Base-by-base conservation (phyloP, 257 asterid genomes). In the Solanum tacnaense region DNA sequence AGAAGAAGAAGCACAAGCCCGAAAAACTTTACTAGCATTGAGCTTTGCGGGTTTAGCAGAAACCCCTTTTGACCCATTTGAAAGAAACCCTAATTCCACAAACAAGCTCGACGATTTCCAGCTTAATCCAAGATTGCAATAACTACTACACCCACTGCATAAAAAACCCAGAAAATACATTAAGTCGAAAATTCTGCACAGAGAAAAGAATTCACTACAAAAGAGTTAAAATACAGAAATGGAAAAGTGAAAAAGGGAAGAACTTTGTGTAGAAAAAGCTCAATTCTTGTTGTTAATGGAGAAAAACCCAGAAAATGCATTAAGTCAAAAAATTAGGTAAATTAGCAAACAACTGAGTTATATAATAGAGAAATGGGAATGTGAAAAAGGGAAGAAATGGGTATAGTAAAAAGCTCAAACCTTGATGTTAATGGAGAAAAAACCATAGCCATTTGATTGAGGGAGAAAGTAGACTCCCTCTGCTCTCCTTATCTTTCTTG, bases 81-180 rank as follows among this genome's bases (percentile, higher is more conserved):
- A 84, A 16, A 32, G 34, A 6, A 88, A 90, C 87, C 90, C 91
- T 13, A 88, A 89, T 83, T 91, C 88, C 49, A 91, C 62, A 90
- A 94, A 91, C 90, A 89, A 91, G 92, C 92, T 94, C 82, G 95
- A 92, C 0, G 93, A 88, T 88, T 90, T 92, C 96, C 93, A 92
- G 31, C 93, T 92, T 67, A 92, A 78, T 16, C 90, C 92, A 85
- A 72, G 85, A 89, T 91, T 89, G 83, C 78, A 90, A 85, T 84
- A 71, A 72, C 88, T 87, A 88, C 88, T 83, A 89, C 89, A 88
- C 78, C 89, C 89, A 91, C 95, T 92, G 92, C 89, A 84, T 35
- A 58, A 38, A 84, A 56, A 56, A 18, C 2, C 65, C 65, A 56
- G 67, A 20, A 74, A 10, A 83, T 16, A 35, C 83, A 85, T 84